A percentile compares a stretch with the other conserved stretches of the same genome.
Conservation (phyloP, 345 rosid genomes). For the Populus pruinosa region DNA sequence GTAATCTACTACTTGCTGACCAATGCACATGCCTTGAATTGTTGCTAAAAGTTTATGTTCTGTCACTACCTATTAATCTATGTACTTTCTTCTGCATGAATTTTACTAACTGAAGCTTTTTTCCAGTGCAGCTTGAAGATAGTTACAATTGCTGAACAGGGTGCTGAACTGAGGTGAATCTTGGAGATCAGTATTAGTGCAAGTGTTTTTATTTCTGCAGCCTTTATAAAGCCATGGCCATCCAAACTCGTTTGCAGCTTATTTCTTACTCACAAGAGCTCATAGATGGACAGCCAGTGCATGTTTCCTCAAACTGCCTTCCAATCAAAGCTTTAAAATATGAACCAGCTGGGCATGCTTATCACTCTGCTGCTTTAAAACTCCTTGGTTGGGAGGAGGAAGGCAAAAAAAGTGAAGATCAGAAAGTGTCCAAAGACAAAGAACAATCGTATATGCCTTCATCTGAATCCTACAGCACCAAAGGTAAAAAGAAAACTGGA, state of each 20-base stretch:
- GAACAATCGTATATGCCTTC: constrained; percentile 62
- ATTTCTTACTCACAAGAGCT: constrained; percentile 78
- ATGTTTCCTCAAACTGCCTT: constrained; percentile 70
- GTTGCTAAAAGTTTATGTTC: not conserved
- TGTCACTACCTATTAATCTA: not conserved
- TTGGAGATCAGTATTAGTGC: not conserved
- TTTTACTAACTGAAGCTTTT: not conserved
- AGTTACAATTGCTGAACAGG: not conserved
- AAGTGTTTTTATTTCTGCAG: not conserved
- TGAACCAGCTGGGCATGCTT: constrained; percentile 95
- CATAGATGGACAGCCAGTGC: constrained; percentile 65
- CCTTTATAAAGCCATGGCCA: constrained; percentile 31
- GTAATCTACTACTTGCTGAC: not conserved
- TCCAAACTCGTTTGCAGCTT: constrained; percentile 38
- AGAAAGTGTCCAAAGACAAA: constrained; percentile 55
- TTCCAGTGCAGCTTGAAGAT: not conserved
- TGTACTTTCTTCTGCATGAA: not conserved
- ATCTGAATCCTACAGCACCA: constrained; percentile 64
- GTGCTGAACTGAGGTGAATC: not conserved
- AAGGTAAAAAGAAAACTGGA: constrained; percentile 89
- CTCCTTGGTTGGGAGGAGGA: constrained; percentile 71
- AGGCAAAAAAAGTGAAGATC: constrained; percentile 41
- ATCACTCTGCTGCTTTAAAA: constrained; percentile 81
- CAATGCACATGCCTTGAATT: not conserved
- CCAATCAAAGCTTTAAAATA: constrained; percentile 71